Evolutionary conservation across 441 rosid genomes (phyloP), one percentile per base, ranked within the genome.

Genomic region (Populus hybrid): DNA sequence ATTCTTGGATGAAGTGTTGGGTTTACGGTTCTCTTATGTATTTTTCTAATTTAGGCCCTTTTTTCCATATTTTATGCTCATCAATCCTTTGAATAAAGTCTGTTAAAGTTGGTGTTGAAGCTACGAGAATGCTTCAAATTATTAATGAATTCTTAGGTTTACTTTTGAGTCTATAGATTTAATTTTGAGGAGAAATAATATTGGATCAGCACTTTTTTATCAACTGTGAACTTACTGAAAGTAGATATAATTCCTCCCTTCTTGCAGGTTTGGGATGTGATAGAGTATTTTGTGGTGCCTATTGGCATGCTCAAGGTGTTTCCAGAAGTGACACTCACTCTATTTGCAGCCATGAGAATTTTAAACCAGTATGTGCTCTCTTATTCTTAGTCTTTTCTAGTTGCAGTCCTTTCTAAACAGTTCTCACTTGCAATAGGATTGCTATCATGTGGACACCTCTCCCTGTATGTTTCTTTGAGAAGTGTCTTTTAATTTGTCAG

Each of bases 231-330:
- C 38, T 67, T 23, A 8, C 11, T 10, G 30, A 10, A 38, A 66
- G 40, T 28, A 59, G 28, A 36, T 36, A 40, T 70, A 36, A 20
- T 6, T 76, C 54, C 24, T 34, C 8, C 12, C 5, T 59, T 78
- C n/a, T 83, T 82, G 81, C 86, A 95, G 99, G 99, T 86, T 72
- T 87, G 83, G 97, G 98, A 79, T 95, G 99, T 77, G 92, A 92
- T 83, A 87, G 91, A 84, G 83, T 91, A 77, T 93, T 87, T 87
- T 93, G 98, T 77, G 94, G 97, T 78, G 92, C 97, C 69, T 92
- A 92, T 73, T 95, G 98, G 99, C 90, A 81, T 78, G 76, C 90
- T 34, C 87, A 76, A 83, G 86, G 85, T 77, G 85, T 89, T 79
- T 77, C 81, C 8, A 73, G 84, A 68, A 82, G 88, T 77, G 85